These are phyloP conservation scores for Urtica urens DNA, from an alignment of 306 rosid genomes.

Conservation along the genomic window DNA sequence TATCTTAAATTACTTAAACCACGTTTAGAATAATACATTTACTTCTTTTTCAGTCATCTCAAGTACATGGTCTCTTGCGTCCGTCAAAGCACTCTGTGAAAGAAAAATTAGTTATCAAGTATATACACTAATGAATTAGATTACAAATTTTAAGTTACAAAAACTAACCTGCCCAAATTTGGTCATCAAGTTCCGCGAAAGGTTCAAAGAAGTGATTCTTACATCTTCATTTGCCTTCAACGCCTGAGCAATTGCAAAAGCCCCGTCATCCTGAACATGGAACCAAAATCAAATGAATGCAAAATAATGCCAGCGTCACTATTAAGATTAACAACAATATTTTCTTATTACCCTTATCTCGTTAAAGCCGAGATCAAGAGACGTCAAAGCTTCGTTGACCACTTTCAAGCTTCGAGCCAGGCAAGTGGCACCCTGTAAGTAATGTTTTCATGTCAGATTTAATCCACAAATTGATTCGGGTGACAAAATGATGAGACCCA, in stretches of 20 bases:
- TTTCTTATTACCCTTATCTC: conserved; percentile 99
- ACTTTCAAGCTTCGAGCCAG: conserved; percentile 98
- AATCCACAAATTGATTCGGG: neutral
- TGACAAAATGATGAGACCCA: neutral
- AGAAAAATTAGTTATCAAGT: conserved; percentile 1
- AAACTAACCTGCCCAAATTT: conserved; percentile 82
- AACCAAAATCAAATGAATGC: conserved; percentile 1
- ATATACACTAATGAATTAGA: neutral
- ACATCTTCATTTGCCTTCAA: conserved; percentile 87
- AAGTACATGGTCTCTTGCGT: conserved; percentile 88
- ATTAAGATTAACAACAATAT: too few species aligned
- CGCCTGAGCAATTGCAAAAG: conserved; percentile 97
- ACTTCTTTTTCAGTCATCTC: conserved; percentile 96
- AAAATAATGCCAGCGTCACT: conserved; percentile 3
- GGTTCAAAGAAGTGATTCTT: conserved; percentile 61
- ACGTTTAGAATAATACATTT: conserved; percentile 52
- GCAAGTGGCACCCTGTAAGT: conserved; percentile 73
- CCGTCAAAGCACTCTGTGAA: conserved; percentile 81
- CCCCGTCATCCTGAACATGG: conserved; percentile 78
- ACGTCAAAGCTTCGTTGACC: conserved; percentile 87
- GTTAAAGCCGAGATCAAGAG: conserved; percentile 84
- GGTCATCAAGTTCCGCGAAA: conserved; percentile 78
- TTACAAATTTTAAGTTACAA: neutral
- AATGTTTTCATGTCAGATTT: conserved; percentile 7
- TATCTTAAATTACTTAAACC: conserved; percentile 2